Evolutionary conservation across 2,329 filamentous ascomycete species (phyloP).

Genomic region (Microsporum ferrugineum): DNA sequence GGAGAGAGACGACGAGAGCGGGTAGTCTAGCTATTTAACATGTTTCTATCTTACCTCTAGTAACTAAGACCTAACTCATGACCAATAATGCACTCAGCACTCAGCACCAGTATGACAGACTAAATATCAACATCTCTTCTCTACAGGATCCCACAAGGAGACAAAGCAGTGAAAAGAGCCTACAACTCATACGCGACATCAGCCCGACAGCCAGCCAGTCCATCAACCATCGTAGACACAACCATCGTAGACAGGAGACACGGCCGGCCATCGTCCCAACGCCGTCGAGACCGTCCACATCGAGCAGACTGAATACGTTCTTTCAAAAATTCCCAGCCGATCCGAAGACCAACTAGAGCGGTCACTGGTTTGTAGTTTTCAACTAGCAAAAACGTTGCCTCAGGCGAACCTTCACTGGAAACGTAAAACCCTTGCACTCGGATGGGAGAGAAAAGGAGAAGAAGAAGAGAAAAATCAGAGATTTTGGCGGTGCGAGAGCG

Average conservation of each 20-base stretch:
- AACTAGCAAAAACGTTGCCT: slow-evolving; percentile 77
- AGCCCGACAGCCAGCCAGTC: background rate
- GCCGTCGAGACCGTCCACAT: background rate
- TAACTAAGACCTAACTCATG: too few species aligned
- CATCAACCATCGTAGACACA: background rate
- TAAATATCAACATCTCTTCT: slow-evolving; percentile 10
- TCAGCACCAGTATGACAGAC: too few species aligned
- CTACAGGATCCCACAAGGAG: slow-evolving; percentile 13
- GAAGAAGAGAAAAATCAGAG: slow-evolving; percentile 11
- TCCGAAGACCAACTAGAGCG: slow-evolving; percentile 58
- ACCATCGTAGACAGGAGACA: background rate
- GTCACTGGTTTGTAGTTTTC: slow-evolving; percentile 64
- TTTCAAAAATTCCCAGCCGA: slow-evolving; percentile 69
- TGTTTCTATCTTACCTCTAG: too few species aligned
- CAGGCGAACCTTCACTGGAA: slow-evolving; percentile 75
- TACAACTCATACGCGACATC: background rate
- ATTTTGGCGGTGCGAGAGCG: slow-evolving; percentile 1
- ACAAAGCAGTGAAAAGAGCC: slow-evolving; percentile 16
- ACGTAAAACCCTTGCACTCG: slow-evolving; percentile 63
- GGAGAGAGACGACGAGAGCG: too few species aligned
- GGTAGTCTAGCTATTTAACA: too few species aligned
- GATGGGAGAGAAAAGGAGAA: slow-evolving; percentile 41
- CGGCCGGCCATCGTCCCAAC: background rate
- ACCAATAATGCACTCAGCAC: too few species aligned
- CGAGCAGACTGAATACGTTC: slow-evolving; percentile 14